phyloP scores from a whole-genome alignment of 768 basidiomycete genomes.

The Suillus brevipes region DNA sequence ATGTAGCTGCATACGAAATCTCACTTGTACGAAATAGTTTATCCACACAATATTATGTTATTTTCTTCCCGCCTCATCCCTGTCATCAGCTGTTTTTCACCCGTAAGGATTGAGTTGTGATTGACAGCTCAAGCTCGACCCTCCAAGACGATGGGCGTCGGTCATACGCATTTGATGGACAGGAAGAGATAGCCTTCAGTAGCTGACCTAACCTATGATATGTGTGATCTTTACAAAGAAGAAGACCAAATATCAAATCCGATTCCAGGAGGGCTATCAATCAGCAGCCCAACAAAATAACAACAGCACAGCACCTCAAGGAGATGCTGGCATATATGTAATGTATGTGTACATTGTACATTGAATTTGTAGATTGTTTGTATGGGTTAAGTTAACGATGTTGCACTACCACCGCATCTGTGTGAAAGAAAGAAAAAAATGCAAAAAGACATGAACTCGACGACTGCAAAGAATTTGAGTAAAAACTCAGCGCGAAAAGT shows the following conservation, averaged over 20 bases:
- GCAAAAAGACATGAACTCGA: background rate
- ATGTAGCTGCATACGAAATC: background rate
- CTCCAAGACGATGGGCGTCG: no score
- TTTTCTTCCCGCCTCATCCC: background rate
- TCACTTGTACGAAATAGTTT: conserved; percentile 7
- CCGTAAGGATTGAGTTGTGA: background rate
- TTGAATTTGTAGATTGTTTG: background rate
- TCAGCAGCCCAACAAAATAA: background rate
- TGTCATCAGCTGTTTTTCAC: conserved; percentile 2
- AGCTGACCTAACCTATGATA: no score
- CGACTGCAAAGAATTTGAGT: background rate
- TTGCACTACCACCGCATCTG: background rate
- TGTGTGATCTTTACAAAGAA: no score
- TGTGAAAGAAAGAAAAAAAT: background rate
- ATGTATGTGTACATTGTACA: background rate
- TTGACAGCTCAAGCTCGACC: no score
- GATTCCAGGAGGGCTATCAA: background rate
- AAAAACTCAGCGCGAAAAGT: background rate
- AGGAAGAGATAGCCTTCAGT: no score
- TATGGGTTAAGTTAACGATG: background rate
- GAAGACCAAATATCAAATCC: background rate
- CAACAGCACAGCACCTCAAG: background rate
- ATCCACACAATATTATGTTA: background rate
- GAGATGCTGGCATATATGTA: background rate
- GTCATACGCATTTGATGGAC: no score